Conservation (phyloP, 257 asterid species). For the Capsicum baccatum region DNA sequence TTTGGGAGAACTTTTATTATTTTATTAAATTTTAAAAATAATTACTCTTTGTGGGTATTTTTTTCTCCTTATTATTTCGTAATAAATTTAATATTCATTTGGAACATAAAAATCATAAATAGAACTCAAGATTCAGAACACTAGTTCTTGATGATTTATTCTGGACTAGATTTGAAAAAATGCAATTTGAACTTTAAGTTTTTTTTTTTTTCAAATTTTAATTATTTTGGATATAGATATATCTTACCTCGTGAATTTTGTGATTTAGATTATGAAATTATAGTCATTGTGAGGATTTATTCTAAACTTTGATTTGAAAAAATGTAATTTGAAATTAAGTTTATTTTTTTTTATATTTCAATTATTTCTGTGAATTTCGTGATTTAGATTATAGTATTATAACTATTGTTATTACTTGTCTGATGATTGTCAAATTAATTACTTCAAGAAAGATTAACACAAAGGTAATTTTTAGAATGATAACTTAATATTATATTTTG, state of each 20-base stretch:
- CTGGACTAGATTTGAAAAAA: background rate
- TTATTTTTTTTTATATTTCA: no score
- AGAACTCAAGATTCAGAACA: background rate
- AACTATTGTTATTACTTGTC: background rate
- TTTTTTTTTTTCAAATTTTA: background rate
- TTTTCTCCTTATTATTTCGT: background rate
- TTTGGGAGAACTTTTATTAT: background rate
- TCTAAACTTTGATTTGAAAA: no score
- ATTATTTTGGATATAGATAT: background rate
- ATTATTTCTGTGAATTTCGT: background rate
- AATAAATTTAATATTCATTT: background rate
- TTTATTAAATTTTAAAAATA: no score
- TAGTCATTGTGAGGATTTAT: no score
- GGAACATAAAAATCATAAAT: background rate
- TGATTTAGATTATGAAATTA: no score
- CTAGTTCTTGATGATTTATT: background rate
- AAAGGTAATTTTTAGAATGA: background rate
- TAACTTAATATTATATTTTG: no score
- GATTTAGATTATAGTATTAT: background rate
- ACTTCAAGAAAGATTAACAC: background rate
- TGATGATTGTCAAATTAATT: background rate
- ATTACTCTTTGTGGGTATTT: background rate
- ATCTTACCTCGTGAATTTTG: no score
- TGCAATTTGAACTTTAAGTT: background rate
- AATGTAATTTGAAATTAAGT: no score